Evolutionary conservation across 306 rosid species (phyloP).

Genomic region (Sphenostylis stenocarpa): DNA sequence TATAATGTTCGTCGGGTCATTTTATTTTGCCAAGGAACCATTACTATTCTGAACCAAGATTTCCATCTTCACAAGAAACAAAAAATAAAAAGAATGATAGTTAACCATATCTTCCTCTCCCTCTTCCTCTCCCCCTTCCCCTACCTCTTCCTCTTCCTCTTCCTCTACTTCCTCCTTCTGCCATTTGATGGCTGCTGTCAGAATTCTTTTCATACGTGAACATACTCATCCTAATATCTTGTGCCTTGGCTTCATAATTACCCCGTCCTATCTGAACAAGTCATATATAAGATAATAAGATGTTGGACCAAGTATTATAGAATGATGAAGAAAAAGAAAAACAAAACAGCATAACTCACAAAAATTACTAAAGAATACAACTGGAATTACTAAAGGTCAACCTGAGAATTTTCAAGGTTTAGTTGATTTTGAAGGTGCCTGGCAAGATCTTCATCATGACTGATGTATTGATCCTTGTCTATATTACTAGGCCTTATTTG

Average conservation of each 20-base stretch:
- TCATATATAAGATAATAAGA: neutral
- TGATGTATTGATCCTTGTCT: conserved; percentile 26
- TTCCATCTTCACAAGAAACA: neutral
- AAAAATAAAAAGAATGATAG: neutral
- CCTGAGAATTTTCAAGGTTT: conserved; percentile 65
- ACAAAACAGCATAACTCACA: neutral
- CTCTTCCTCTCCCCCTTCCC: conserved; percentile 30
- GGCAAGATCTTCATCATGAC: conserved; percentile 76
- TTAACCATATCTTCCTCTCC: conserved; percentile 38
- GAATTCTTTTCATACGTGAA: conserved; percentile 61
- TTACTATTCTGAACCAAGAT: neutral
- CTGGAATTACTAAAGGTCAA: no score
- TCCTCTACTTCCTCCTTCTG: conserved; percentile 46
- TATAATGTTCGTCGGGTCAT: no score
- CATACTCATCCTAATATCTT: conserved; percentile 75
- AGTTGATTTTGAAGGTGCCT: conserved; percentile 78
- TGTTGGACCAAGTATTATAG: neutral
- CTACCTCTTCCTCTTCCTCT: conserved; percentile 42
- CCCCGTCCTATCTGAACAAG: conserved; percentile 51
- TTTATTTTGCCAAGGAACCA: neutral
- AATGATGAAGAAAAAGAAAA: neutral
- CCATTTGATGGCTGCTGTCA: conserved; percentile 38
- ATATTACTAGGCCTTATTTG: conserved; percentile 42
- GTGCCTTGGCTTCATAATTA: conserved; percentile 46
- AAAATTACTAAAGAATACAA: conserved; percentile 21